Base-by-base conservation (phyloP, 2,329 filamentous ascomycete genomes). In the Rhinocladiella mackenziei region DNA sequence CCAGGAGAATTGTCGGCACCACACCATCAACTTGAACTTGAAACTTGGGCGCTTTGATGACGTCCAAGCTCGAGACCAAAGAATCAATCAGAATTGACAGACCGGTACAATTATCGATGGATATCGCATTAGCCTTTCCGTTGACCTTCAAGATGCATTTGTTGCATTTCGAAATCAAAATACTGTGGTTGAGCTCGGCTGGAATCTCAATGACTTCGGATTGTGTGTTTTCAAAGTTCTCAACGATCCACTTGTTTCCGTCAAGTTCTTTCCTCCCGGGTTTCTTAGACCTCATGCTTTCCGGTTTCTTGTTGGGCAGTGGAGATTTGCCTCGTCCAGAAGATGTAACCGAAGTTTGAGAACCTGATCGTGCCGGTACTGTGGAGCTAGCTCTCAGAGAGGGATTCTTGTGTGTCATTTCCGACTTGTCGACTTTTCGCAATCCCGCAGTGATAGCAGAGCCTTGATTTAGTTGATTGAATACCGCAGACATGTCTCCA, bases 351-450 rank as follows among this genome's bases (percentile, higher is more conserved):
- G 73, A 75, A 15, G 75, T 77, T 19, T 67, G 65, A 35, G 70
- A 70, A 40, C 72, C 69, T 41, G 73, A 75, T 45, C 76, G 69
- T 45, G 73, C 73, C 1, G 85, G 75, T 2, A 91, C 86, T 2
- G 79, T 76, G 9, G 86, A 84, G 49, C 74, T 73, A 17, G 86
- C 78, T 51, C 92, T 83, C 45, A 98, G 74, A 7, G 82, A 80
- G 10, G 92, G 92, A 68, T 98, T 98, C 74, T 97, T 97, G 70
- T 98, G 92, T 48, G 92, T 98, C 91, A 96, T 96, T 66, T 97
- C 77, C 41, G 86, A 92, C 62, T 83, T 84, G 69, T 96, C 91
- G 37, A 98, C 92, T 73, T 96, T 98, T 56, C 86, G 84, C 25
- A 98, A 75, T 22, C 86, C 83, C 55, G 86, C 81, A 3, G 92